Percentiles rank a stretch among this genome's conserved stretches.
These are phyloP conservation scores for Cryptosporidium baileyi DNA, from an alignment of 169 alveolate genomes.

Conservation along the genomic window DNA sequence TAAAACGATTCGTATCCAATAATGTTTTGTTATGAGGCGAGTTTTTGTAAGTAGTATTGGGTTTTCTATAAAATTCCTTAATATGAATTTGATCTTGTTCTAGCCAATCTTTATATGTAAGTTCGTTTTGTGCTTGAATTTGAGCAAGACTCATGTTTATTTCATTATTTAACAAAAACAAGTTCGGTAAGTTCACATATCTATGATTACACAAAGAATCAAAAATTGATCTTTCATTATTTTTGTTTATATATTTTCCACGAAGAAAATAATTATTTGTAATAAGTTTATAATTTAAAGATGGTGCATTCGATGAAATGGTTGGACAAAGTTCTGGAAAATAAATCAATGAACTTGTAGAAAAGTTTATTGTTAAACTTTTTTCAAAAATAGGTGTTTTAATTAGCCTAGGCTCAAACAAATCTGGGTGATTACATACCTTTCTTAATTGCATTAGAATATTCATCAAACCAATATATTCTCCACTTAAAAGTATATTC, in stretches of 20 bases:
- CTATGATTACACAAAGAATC: conserved; percentile 8
- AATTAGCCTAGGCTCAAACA: conserved; percentile 92
- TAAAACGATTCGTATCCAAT: conserved; percentile 12
- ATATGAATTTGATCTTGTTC: background rate
- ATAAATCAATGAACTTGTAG: background rate
- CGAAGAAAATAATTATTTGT: conserved; percentile 7
- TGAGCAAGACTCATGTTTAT: background rate
- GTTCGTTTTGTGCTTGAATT: conserved; percentile 28
- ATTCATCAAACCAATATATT: conserved; percentile 95
- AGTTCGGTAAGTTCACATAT: conserved; percentile 14
- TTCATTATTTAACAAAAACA: conserved; percentile 37
- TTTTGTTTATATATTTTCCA: background rate
- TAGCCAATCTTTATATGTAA: conserved; percentile 11
- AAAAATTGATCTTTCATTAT: background rate
- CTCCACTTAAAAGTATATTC: conserved; percentile 82
- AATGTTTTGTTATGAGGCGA: background rate
- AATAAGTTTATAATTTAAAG: background rate
- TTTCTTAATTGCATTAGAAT: conserved; percentile 94
- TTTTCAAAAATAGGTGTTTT: conserved; percentile 82
- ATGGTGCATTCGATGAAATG: conserved; percentile 18
- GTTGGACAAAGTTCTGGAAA: background rate
- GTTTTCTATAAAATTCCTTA: background rate
- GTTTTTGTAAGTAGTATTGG: background rate
- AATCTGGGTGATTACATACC: conserved; percentile 99
- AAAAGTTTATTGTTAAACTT: background rate